Evolutionary conservation across 805 yeast genomes (phyloP).

Genomic region (Saccharomycopsis javanensis): DNA sequence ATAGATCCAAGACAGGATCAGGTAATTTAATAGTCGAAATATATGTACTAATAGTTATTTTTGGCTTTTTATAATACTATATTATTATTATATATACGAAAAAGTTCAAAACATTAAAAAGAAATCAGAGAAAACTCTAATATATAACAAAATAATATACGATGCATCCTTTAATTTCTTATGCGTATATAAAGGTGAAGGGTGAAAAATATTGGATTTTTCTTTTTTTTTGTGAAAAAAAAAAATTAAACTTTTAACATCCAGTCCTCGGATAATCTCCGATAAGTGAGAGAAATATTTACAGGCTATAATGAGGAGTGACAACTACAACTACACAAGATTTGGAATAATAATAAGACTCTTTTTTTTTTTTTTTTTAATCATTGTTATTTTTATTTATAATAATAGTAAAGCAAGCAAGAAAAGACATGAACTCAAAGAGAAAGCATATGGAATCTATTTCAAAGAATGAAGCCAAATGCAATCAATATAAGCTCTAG

Average conservation of each 20-base stretch:
- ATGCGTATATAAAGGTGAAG: slow-evolving; percentile 1
- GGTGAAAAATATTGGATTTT: background rate
- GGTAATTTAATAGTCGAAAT: too few species aligned
- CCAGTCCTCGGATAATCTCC: background rate
- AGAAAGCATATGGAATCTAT: too few species aligned
- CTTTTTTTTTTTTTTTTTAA: background rate
- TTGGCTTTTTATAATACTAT: too few species aligned
- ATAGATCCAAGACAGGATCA: too few species aligned
- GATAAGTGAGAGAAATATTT: too few species aligned
- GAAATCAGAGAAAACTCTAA: background rate
- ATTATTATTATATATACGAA: background rate
- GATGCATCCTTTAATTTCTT: background rate
- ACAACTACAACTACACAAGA: too few species aligned
- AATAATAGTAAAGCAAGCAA: background rate
- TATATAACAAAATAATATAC: background rate
- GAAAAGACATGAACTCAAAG: background rate
- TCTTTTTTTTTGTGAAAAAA: background rate
- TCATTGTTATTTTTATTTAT: background rate
- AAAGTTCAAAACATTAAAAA: background rate
- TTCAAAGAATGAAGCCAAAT: too few species aligned
- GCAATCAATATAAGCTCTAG: too few species aligned
- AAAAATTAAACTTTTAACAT: background rate
- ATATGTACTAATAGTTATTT: too few species aligned
- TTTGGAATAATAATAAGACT: background rate
- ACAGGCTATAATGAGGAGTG: background rate